Evolutionary conservation across 1,139 yeast genomes (phyloP).

Genomic region (Blastobotrys illinoisensis): DNA sequence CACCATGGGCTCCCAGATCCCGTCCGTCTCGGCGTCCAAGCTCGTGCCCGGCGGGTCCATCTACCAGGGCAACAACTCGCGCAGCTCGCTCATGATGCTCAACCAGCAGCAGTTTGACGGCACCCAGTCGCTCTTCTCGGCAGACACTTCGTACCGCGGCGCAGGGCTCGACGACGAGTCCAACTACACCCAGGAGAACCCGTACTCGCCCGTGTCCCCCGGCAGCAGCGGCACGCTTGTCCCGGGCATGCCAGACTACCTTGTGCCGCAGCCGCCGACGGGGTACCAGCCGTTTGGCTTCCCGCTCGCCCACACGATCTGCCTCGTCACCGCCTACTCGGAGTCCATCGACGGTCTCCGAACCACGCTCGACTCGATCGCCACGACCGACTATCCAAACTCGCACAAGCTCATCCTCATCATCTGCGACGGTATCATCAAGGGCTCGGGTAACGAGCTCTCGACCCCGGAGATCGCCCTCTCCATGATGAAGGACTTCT

Average conservation of each 20-base stretch:
- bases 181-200: slow-evolving; percentile 15
- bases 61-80: slow-evolving; percentile 24
- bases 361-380: slow-evolving; percentile 82
- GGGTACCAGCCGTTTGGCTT: slow-evolving; percentile 82
- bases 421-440: slow-evolving; percentile 88
- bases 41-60: slow-evolving; percentile 33
- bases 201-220: slow-evolving; percentile 10
- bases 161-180: slow-evolving; percentile 18
- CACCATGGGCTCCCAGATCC: slow-evolving; percentile 36
- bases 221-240: slow-evolving; percentile 8
- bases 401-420: slow-evolving; percentile 83
- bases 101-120: slow-evolving; percentile 15
- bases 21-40: slow-evolving; percentile 31
- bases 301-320: slow-evolving; percentile 81
- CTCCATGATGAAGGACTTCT: slow-evolving; percentile 56
- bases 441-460: slow-evolving; percentile 65
- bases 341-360: slow-evolving; percentile 85
- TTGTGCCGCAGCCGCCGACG: slow-evolving; percentile 87
- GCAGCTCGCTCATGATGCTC: slow-evolving; percentile 25
- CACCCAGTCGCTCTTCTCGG: slow-evolving; percentile 20
- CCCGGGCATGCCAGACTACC: slow-evolving; percentile 50
- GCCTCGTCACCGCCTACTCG: slow-evolving; percentile 88
- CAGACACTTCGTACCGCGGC: slow-evolving; percentile 28
- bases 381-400: slow-evolving; percentile 91
- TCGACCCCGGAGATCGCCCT: slow-evolving; percentile 32